Conservation (phyloP, 2,329 filamentous ascomycete species). For the Colletotrichum sp. region DNA sequence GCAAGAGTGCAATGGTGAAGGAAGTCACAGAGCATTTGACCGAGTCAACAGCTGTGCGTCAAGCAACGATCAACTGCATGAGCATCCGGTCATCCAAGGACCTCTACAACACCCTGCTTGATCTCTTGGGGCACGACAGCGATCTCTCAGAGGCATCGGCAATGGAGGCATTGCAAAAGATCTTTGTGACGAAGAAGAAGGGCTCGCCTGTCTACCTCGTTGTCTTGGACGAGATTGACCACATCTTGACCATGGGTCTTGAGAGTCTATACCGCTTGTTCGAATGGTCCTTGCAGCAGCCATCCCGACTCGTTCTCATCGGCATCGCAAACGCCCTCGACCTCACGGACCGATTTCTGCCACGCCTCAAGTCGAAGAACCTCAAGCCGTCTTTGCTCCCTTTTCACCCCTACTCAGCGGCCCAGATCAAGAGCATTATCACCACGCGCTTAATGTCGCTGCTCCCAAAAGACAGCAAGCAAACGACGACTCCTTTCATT, state of each 20-base stretch:
- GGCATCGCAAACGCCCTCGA: slow-evolving; percentile 97
- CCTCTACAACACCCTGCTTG: slow-evolving; percentile 79
- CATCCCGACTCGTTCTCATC: slow-evolving; percentile 81
- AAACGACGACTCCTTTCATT: slow-evolving; percentile 77
- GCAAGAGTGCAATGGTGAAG: slow-evolving; percentile 92
- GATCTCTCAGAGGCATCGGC: slow-evolving; percentile 71
- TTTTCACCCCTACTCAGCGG: slow-evolving; percentile 89
- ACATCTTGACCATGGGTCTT: slow-evolving; percentile 86
- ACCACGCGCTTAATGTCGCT: slow-evolving; percentile 81
- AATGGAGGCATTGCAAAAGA: slow-evolving; percentile 68
- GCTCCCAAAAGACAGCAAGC: slow-evolving; percentile 60
- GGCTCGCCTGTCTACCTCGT: slow-evolving; percentile 73
- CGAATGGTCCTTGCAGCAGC: slow-evolving; percentile 88
- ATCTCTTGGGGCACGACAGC: slow-evolving; percentile 66
- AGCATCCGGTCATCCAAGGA: slow-evolving; percentile 90
- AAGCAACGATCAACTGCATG: slow-evolving; percentile 94
- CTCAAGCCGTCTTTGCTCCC: slow-evolving; percentile 88
- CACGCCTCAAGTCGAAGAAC: slow-evolving; percentile 89
- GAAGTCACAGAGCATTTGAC: slow-evolving; percentile 72
- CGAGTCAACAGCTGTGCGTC: slow-evolving; percentile 60
- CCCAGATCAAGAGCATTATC: slow-evolving; percentile 88
- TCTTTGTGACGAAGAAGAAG: slow-evolving; percentile 71
- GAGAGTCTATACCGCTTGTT: slow-evolving; percentile 94
- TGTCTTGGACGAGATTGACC: slow-evolving; percentile 93
- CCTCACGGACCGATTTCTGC: slow-evolving; percentile 92